Evolutionary conservation across 306 rosid genomes (phyloP), one percentile per base, ranked within the genome.

Genomic region (Quillaja saponaria): DNA sequence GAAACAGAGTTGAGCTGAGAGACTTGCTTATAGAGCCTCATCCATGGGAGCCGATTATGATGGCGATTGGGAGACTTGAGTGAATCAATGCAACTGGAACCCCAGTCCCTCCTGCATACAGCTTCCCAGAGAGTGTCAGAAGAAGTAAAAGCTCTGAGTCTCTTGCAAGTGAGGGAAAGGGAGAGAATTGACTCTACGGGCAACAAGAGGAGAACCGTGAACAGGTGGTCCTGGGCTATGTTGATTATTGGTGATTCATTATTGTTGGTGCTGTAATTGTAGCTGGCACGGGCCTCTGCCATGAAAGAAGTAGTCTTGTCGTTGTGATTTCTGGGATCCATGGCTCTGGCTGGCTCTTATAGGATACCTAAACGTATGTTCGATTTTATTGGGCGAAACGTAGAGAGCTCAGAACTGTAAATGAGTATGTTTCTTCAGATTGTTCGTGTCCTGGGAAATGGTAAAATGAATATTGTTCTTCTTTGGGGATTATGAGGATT

Each of bases 91-190:
- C 77, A 73, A 34, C 60, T 61, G 61, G 87, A 71, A 52, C 95
- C 92, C 74, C 91, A 88, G 71, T 91, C 96, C 74, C 96, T 81
- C 16, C 58, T 59, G 78, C 85, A 88, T 48, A 91, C 16, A 46
- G 79, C 67, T 68, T 86, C 90, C 98, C 98, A 88, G 0, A 91
- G 73, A 51, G 82, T 57, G 49, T 88, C 84, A 13, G 92, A 91
- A 21, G 75, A 78, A 17, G 88, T 56, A 18, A 86, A 31, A 66
- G 64, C 57, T 71, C 75, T 81, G 55, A 88, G 80, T 63, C 83
- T 86, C 84, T 80, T 84, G 81, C 96, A 91, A 40, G 96, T 81
- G 81, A 82, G 67, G 55, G 96, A 82, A 13, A 91, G 80, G 42
- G 88, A 79, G 15, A 88, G 62, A 14, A 91, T 72, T n/a, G 92